phyloP scores from a whole-genome alignment of 345 rosid species.

The Pugionium dolabratum region DNA sequence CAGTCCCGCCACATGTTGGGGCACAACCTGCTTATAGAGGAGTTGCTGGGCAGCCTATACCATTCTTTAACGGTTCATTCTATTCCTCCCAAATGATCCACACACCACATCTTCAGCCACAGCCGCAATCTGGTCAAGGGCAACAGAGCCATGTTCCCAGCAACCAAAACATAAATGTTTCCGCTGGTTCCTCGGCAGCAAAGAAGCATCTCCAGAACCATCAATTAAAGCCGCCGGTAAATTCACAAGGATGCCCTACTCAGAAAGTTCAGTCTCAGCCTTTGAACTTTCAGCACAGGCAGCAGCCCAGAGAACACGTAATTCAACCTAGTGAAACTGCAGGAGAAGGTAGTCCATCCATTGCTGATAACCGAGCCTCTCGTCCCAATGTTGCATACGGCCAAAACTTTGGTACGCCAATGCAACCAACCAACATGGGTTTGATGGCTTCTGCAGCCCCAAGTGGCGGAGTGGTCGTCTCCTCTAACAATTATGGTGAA shows the following conservation, averaged over 20 bases:
- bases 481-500: constrained; percentile 55
- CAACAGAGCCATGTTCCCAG: constrained; percentile 44
- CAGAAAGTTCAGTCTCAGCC: constrained; percentile 61
- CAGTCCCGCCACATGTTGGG: constrained; percentile 88
- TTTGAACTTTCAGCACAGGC: constrained; percentile 60
- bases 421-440: constrained; percentile 65
- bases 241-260: constrained; percentile 65
- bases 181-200: constrained; percentile 70
- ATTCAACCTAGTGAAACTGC: constrained; percentile 67
- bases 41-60: constrained; percentile 67
- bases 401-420: constrained; percentile 64
- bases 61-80: constrained; percentile 80
- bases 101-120: constrained; percentile 72
- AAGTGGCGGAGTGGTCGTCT: constrained; percentile 46
- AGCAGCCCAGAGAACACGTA: constrained; percentile 56
- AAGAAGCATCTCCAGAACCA: constrained; percentile 83
- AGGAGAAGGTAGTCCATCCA: constrained; percentile 79
- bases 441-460: constrained; percentile 60
- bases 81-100: constrained; percentile 91
- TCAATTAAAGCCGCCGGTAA: constrained; percentile 55
- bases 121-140: constrained; percentile 58
- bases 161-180: constrained; percentile 59
- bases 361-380: constrained; percentile 71
- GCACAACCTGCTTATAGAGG: constrained; percentile 73
- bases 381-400: constrained; percentile 59